Evolutionary conservation across 805 yeast species (phyloP).

Genomic region (Ascoidea rubescens): DNA sequence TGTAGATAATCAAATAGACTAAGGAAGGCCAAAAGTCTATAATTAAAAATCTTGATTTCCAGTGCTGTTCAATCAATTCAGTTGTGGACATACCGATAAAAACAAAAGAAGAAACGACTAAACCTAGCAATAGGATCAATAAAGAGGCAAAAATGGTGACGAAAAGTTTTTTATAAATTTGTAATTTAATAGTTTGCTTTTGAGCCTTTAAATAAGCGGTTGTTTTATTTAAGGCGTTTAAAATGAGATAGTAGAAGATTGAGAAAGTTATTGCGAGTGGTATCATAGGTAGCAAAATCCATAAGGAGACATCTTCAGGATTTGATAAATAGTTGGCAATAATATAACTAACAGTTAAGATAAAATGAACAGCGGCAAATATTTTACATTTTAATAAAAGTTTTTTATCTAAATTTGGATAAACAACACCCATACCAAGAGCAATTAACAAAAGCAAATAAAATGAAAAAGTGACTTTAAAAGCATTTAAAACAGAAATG

Average conservation of each 20-base stretch:
- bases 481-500: conserved; percentile 66
- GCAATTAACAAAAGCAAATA: conserved; percentile 76
- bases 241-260: conserved; percentile 58
- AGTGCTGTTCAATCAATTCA: conserved; percentile 70
- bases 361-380: conserved; percentile 42
- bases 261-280: conserved; percentile 64
- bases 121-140: conserved; percentile 54
- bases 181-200: conserved; percentile 82
- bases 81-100: conserved; percentile 61
- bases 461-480: conserved; percentile 76
- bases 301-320: conserved; percentile 32
- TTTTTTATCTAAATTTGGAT: conserved; percentile 65
- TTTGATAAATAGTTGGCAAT: conserved; percentile 38
- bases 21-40: conserved; percentile 93
- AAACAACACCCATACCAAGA: conserved; percentile 90
- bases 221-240: conserved; percentile 63
- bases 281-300: conserved; percentile 45
- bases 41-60: conserved; percentile 85
- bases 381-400: conserved; percentile 59
- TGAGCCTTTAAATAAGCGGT: conserved; percentile 63
- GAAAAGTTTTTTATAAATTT: conserved; percentile 72
- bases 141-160: conserved; percentile 62
- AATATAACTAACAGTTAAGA: conserved; percentile 38
- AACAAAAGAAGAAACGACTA: conserved; percentile 54
- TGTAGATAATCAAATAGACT: conserved; percentile 72